phyloP scores from a whole-genome alignment of 1,284 basidiomycete species.

The Melampsora americana region DNA sequence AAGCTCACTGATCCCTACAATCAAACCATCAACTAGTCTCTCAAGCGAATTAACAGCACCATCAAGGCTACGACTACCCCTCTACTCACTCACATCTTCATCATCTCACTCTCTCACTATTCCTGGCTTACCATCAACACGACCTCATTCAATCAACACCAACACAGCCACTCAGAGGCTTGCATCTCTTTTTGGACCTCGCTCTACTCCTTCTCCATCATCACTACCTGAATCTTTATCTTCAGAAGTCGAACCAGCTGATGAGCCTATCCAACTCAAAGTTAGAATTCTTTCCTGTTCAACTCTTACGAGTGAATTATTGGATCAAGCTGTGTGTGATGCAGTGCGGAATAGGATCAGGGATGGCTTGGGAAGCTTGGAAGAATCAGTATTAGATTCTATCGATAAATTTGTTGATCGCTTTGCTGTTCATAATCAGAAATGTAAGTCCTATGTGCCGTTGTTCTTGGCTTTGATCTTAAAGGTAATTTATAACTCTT shows the following conservation, averaged over 20 bases:
- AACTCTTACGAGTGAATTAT: not conserved
- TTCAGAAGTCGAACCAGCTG: slow-evolving; percentile 2
- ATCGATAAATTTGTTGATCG: slow-evolving; percentile 23
- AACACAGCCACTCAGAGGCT: slow-evolving; percentile 30
- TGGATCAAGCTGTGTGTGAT: slow-evolving; percentile 22
- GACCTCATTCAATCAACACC: not conserved
- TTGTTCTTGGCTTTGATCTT: not conserved
- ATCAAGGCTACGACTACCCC: slow-evolving; percentile 13
- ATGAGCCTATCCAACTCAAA: slow-evolving; percentile 15
- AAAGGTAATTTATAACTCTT: not conserved
- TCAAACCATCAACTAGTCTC: slow-evolving; percentile 37
- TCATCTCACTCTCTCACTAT: slow-evolving; percentile 7
- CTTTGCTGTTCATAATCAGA: slow-evolving; percentile 5
- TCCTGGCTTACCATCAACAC: slow-evolving; percentile 1
- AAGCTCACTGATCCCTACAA: not conserved
- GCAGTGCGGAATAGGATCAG: slow-evolving; percentile 21
- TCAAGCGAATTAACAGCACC: slow-evolving; percentile 35
- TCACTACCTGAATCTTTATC: not conserved
- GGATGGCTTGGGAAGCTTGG: slow-evolving; percentile 33
- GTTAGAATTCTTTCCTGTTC: not conserved
- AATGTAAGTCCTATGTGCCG: not conserved
- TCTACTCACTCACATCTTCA: slow-evolving; percentile 18
- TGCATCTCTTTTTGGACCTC: slow-evolving; percentile 36
- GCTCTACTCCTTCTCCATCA: slow-evolving; percentile 3
- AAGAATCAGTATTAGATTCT: slow-evolving; percentile 14